A percentile compares a stretch with the other conserved stretches of the same genome.
Evolutionary conservation across 2,329 filamentous ascomycete species (phyloP).

Genomic region (Fusarium sp.): DNA sequence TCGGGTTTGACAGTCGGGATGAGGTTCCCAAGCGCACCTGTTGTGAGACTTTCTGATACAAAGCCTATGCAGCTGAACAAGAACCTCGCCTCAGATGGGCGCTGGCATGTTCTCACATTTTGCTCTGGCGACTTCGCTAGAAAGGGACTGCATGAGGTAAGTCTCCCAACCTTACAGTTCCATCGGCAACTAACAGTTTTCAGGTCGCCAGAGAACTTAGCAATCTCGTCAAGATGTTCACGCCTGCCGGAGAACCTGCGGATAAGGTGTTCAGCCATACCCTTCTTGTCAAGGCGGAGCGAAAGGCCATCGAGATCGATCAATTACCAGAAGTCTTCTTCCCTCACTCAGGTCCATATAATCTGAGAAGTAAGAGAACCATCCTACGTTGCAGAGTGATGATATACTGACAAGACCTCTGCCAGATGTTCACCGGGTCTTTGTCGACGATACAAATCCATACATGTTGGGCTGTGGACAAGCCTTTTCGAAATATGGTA

Average conservation of each 20-base stretch:
- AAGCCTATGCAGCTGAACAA: conserved; percentile 32
- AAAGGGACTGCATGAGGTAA: neutral
- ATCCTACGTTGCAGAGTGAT: accelerated
- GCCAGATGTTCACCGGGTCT: conserved; percentile 27
- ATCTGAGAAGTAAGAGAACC: neutral
- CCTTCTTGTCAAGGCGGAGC: conserved; percentile 8
- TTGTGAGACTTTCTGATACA: conserved; percentile 34
- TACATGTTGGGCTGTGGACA: conserved; percentile 26
- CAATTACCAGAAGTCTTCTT: conserved; percentile 28
- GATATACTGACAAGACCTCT: neutral
- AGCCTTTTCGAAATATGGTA: conserved; percentile 23
- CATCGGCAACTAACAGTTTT: accelerated
- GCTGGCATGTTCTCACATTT: conserved; percentile 40
- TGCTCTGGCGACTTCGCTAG: neutral
- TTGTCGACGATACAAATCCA: conserved; percentile 28
- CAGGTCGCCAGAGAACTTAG: neutral
- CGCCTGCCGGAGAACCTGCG: accelerated
- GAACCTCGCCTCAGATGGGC: conserved; percentile 27
- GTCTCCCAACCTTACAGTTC: accelerated
- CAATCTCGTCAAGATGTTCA: neutral
- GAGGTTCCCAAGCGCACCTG: conserved; percentile 35
- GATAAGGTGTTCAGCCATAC: conserved; percentile 16
- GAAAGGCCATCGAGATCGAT: conserved; percentile 6
- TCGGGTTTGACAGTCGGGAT: conserved; percentile 19
- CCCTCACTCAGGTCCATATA: conserved; percentile 14